phyloP scores from a whole-genome alignment of 345 rosid species.

The Euclidium syriacum region DNA sequence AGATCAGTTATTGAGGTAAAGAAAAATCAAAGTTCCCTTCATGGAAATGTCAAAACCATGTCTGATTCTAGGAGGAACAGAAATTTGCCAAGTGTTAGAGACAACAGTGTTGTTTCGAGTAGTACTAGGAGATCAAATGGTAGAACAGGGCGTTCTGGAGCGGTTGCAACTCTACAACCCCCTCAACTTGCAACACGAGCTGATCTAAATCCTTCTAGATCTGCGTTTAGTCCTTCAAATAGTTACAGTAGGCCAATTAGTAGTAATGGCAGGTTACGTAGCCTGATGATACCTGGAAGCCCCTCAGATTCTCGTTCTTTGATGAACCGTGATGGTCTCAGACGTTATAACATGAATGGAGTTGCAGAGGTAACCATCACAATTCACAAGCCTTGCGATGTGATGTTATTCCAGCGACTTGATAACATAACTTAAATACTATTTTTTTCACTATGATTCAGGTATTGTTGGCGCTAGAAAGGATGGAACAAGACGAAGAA shows the following conservation, averaged over 20 bases:
- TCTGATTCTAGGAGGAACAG: constrained; percentile 62
- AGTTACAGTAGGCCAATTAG: constrained; percentile 27
- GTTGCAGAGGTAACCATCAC: constrained; percentile 71
- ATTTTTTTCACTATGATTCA: constrained; percentile 15
- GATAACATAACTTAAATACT: neutral
- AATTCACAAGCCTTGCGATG: neutral
- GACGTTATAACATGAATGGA: constrained; percentile 66
- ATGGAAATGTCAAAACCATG: constrained; percentile 43
- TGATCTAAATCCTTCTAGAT: constrained; percentile 37
- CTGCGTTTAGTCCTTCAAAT: constrained; percentile 31
- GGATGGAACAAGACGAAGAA: constrained; percentile 80
- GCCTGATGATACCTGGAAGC: constrained; percentile 45
- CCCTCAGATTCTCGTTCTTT: constrained; percentile 41
- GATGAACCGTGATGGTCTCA: constrained; percentile 48
- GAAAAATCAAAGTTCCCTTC: constrained; percentile 33
- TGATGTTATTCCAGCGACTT: neutral
- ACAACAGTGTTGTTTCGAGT: constrained; percentile 45
- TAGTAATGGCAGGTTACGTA: constrained; percentile 31
- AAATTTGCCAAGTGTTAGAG: constrained; percentile 41
- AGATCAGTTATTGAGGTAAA: constrained; percentile 37
- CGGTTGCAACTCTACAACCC: constrained; percentile 33
- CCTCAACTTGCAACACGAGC: constrained; percentile 37
- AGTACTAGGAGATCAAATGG: constrained; percentile 52
- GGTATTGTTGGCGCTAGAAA: constrained; percentile 82
- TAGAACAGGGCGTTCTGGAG: constrained; percentile 41